Percentiles rank a stretch among this genome's conserved stretches.
Evolutionary conservation across 345 rosid genomes (phyloP).

Genomic region (Iberis pinnata): DNA sequence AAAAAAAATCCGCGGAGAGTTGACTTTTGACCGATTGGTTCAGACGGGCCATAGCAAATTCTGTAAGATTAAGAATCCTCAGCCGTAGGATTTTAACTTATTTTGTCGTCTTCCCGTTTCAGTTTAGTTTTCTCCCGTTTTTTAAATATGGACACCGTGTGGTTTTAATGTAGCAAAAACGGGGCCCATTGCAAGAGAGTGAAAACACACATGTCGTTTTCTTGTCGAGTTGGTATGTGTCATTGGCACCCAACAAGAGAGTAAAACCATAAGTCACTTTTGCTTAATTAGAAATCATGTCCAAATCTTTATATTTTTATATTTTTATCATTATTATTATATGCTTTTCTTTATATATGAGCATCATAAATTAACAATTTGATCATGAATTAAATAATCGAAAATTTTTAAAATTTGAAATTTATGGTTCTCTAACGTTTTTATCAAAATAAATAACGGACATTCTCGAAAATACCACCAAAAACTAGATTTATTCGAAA

Average conservation of each 20-base stretch:
- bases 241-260: constrained; percentile 33
- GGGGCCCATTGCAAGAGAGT: constrained; percentile 23
- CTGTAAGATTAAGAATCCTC: constrained; percentile 1
- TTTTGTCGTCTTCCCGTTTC: constrained; percentile 20
- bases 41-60: constrained; percentile 9
- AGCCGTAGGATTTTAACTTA: constrained; percentile 26
- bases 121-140: constrained; percentile 10
- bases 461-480: no score
- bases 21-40: constrained; percentile 25
- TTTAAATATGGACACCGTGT: constrained; percentile 25
- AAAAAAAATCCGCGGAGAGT: constrained; percentile 9
- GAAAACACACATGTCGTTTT: constrained; percentile 34
- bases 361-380: no score
- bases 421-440: no score
- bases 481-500: no score
- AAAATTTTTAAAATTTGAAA: no score
- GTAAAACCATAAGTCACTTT: constrained; percentile 32
- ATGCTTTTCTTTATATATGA: no score
- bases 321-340: no score
- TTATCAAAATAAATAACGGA: no score
- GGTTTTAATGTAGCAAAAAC: constrained; percentile 25
- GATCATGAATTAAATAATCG: no score
- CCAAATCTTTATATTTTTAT: no score
- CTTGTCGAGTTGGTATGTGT: constrained; percentile 37
- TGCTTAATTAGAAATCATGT: constrained; percentile 28